Conservation (phyloP, 257 asterid genomes). For the Haberlea rhodopensis region DNA sequence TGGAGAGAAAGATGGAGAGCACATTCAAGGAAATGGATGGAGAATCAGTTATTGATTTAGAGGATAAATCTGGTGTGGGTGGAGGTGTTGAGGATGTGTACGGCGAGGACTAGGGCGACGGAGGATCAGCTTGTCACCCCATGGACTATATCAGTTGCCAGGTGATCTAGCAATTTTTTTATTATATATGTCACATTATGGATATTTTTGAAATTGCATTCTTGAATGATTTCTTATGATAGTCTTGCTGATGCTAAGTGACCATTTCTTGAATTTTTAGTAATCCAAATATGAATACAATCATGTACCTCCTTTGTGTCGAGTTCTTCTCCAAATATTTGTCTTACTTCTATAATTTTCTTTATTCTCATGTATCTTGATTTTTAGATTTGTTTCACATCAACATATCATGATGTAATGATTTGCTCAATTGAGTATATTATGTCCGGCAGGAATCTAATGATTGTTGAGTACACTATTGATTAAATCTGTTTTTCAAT, state of each 20-base stretch:
- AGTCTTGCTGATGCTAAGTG: too few relatives aligned
- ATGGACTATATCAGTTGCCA: conserved; percentile 78
- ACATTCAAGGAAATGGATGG: conserved; percentile 55
- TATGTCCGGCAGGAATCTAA: too few relatives aligned
- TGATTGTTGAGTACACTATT: too few relatives aligned
- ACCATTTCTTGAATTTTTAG: too few relatives aligned
- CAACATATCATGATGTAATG: not conserved
- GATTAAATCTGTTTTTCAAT: too few relatives aligned
- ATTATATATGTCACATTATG: too few relatives aligned
- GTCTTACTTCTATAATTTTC: too few relatives aligned
- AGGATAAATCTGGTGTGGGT: conserved; percentile 57
- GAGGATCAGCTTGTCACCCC: conserved; percentile 84
- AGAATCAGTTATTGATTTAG: conserved; percentile 61
- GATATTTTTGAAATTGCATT: not conserved
- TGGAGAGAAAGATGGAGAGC: conserved; percentile 51
- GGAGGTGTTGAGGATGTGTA: conserved; percentile 85
- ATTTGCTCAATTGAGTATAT: not conserved
- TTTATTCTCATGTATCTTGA: not conserved
- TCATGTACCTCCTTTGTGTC: too few relatives aligned
- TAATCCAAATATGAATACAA: too few relatives aligned
- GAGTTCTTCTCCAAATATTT: too few relatives aligned
- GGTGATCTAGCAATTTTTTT: conserved; percentile 44
- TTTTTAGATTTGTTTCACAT: not conserved
- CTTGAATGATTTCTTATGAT: too few relatives aligned
- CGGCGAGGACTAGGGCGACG: conserved; percentile 89